These are phyloP conservation scores for Friedmanniomyces simplex DNA, from an alignment of 495 filamentous ascomycete genomes.

Conservation along the genomic window DNA sequence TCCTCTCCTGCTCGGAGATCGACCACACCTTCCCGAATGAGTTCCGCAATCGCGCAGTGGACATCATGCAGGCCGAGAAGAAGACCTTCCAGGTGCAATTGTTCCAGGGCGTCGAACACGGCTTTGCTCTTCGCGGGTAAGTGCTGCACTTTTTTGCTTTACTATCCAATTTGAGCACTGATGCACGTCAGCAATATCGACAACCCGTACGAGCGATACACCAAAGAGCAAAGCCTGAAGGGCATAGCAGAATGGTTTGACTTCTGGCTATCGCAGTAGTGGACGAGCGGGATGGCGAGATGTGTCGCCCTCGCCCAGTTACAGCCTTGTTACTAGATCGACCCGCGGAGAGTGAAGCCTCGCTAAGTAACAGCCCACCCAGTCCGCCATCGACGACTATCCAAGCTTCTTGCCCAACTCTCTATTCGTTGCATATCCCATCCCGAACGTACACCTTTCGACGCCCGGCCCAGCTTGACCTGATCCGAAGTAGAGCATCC, in stretches of 20 bases:
- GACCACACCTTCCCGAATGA: slow-evolving; percentile 23
- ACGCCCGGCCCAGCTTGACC: not conserved
- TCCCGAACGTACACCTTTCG: not conserved
- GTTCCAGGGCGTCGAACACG: slow-evolving; percentile 22
- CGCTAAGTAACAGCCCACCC: not conserved
- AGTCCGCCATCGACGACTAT: not conserved
- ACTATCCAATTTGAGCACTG: not conserved
- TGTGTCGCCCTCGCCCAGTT: not conserved
- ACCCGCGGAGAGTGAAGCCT: too few relatives aligned
- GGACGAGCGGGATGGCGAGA: not conserved
- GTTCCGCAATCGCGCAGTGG: slow-evolving; percentile 18
- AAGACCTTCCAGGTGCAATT: slow-evolving; percentile 21
- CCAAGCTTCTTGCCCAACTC: not conserved
- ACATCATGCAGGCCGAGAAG: slow-evolving; percentile 19
- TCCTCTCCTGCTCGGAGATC: slow-evolving; percentile 23
- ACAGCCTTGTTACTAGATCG: not conserved
- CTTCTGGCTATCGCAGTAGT: slow-evolving; percentile 1
- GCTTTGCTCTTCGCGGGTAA: slow-evolving; percentile 19
- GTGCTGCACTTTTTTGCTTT: not conserved
- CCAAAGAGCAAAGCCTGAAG: not conserved
- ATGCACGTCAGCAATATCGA: not conserved
- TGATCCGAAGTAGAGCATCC: not conserved
- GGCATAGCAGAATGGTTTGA: slow-evolving; percentile 1
- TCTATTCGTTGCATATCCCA: not conserved
- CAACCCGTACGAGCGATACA: slow-evolving; percentile 2